Base-by-base conservation (phyloP, 140 eudicot species). In the Oenanthe javanica region DNA sequence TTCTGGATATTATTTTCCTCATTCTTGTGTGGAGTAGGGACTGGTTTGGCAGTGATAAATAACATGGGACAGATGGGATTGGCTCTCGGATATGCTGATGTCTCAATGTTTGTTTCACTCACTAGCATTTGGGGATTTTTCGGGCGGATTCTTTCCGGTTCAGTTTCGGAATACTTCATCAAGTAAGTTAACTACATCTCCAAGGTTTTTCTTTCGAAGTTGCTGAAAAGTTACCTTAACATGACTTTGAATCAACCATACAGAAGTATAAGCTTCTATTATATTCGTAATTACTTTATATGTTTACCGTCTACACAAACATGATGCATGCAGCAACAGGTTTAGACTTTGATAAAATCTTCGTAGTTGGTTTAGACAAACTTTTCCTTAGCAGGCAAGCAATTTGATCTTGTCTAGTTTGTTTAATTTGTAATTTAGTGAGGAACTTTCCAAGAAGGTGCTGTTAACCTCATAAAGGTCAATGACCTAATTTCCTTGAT, bases 61-160 rank as follows among this genome's bases (percentile, higher is more conserved):
- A 95, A 95, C 70, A 87, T 93, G 92, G 99, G 97, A 31, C 99
- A 95, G 78, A 95, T 95, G 97, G 99, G 99, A 40, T 77, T 91
- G 66, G 97, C 99, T 0, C 96, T 91, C 64, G 99, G 99, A 21
- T 95, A 92, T 40, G 82, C 81, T 78, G 99, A 95, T 82, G 98
- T 93, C 18, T 93, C 99, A 40, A 90, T 95, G 1, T 95, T 95
- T 52, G 95, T 95, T 19, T 95, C 99, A 5, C 86, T 95, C 8
- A 89, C 89, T 0, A 93, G 99, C 74, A 93, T 95, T 38, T 91
- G 91, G 90, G 99, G 99, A 42, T 95, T 95, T 75, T 95, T 95
- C 12, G 99, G 99, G 15, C 88, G 99, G 79, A 93, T 95, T 76
- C 76, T 89, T 12, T 91, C 99, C 23, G 99, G 99, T 42, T 85